Evolutionary conservation across 768 basidiomycete species (phyloP), one percentile per base, ranked within the genome.

Genomic region (Termitomyces sp.): DNA sequence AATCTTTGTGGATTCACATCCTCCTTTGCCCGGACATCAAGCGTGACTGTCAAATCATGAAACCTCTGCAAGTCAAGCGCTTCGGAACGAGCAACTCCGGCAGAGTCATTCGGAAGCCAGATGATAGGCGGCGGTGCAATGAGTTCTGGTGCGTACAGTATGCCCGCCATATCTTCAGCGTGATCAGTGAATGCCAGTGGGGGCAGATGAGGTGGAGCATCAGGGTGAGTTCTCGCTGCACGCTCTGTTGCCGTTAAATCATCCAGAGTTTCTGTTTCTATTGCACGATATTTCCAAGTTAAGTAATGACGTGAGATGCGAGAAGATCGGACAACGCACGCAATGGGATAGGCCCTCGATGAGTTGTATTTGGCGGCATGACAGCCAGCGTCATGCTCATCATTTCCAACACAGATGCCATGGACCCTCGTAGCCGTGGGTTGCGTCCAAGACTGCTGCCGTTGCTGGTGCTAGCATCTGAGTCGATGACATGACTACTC

Each of bases 371-470:
- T 4, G 85, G 81, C 3, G 89, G 89, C 76, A 82, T 82, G 7
- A 91, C 88, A 5, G 89, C 88, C 44, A 91, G 75, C 18, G 89
- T 91, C 57, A 84, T 64, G 60, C 87, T 86, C 87, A 93, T 91
- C 88, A 93, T 89, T 68, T 92, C 89, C 59, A 93, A 75, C 51
- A 93, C 88, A 41, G 86, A 87, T 5, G 89, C 88, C 76, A 91
- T 88, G 4, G 89, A 91, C 6, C 87, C 85, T 58, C 89, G 82
- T 44, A 78, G 69, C 28, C 81, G 75, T 47, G 71, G 68, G n/a
- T 79, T 79, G 43, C 68, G 65, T 26, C 71, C 71, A 61, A 73
- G 80, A 64, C 76, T 79, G 50, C 77, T 79, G 41, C 71, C 75
- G 54, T 80, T 73, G 62, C 81, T 81, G 13, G 75, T 77, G 60